Evolutionary conservation across 1,284 basidiomycete species (phyloP).

Genomic region (Lignosus rhinocerotis): DNA sequence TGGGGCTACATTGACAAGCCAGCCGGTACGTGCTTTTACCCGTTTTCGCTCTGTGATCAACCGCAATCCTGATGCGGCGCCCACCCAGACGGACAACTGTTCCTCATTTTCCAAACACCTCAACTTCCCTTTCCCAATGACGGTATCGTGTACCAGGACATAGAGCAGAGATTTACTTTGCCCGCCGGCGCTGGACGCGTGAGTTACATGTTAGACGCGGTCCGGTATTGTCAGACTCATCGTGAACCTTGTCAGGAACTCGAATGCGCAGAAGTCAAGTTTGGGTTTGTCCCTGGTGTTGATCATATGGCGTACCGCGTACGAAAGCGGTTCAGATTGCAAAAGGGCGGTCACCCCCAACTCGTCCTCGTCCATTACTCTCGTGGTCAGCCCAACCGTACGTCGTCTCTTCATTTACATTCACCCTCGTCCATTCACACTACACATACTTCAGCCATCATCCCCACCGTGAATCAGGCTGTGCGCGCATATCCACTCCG

Average conservation of each 20-base stretch:
- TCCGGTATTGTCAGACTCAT: background rate
- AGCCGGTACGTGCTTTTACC: constrained; percentile 44
- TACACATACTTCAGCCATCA: constrained; percentile 46
- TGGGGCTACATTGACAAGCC: constrained; percentile 79
- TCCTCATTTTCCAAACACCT: constrained; percentile 60
- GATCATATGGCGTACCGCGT: constrained; percentile 64
- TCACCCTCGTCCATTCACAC: constrained; percentile 3
- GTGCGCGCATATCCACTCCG: constrained; percentile 70
- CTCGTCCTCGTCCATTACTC: constrained; percentile 74
- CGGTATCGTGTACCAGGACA: constrained; percentile 70
- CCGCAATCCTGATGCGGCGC: background rate
- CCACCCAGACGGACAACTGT: constrained; percentile 61
- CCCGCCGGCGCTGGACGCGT: constrained; percentile 51
- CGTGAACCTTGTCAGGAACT: constrained; percentile 53
- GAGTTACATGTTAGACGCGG: constrained; percentile 28
- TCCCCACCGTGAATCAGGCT: constrained; percentile 57
- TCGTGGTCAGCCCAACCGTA: constrained; percentile 59
- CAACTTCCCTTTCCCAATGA: constrained; percentile 63
- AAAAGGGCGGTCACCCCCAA: constrained; percentile 68
- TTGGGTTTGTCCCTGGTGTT: constrained; percentile 69
- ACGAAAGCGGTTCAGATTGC: constrained; percentile 66
- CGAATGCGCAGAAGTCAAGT: constrained; percentile 70
- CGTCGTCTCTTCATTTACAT: constrained; percentile 32
- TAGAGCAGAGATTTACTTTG: constrained; percentile 59
- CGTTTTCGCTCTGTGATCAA: background rate